phyloP scores from a whole-genome alignment of 441 rosid genomes.

The Populus trichocarpa region DNA sequence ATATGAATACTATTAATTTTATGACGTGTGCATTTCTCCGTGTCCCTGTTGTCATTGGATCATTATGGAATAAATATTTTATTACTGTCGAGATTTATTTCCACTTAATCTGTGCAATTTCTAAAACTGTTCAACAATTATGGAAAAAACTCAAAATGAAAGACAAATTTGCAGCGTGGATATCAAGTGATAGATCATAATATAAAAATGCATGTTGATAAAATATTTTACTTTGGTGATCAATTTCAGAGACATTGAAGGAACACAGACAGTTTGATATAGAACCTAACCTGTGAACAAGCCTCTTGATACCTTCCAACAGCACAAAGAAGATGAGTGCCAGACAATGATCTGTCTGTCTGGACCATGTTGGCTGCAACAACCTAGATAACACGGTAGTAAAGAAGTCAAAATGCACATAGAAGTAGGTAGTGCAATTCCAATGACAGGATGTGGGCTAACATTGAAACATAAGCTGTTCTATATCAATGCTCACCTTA shows the following conservation, averaged over 20 bases:
- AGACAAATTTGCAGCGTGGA: not conserved
- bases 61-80: not conserved
- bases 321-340: constrained; percentile 94
- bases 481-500: constrained; percentile 46
- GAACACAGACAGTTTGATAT: constrained; percentile 1
- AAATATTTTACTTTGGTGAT: not conserved
- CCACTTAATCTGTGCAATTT: not conserved
- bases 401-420: constrained; percentile 5
- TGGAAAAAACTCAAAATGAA: not conserved
- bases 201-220: not conserved
- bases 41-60: not conserved
- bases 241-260: not conserved
- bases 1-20: not conserved
- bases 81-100: not conserved
- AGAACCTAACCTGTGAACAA: constrained; percentile 84
- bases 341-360: constrained; percentile 85
- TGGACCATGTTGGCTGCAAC: constrained; percentile 98
- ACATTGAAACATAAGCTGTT: constrained; percentile 7
- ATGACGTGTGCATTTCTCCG: not conserved
- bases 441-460: not conserved
- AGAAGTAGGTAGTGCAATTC: not conserved
- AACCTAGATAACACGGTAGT: constrained; percentile 45
- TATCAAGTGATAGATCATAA: not conserved
- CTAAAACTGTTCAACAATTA: not conserved
- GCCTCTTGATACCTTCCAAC: constrained; percentile 99